These are phyloP conservation scores for Immersiporthe knoxdaviesiana DNA, from an alignment of 2,329 filamentous ascomycete genomes.

Conservation along the genomic window DNA sequence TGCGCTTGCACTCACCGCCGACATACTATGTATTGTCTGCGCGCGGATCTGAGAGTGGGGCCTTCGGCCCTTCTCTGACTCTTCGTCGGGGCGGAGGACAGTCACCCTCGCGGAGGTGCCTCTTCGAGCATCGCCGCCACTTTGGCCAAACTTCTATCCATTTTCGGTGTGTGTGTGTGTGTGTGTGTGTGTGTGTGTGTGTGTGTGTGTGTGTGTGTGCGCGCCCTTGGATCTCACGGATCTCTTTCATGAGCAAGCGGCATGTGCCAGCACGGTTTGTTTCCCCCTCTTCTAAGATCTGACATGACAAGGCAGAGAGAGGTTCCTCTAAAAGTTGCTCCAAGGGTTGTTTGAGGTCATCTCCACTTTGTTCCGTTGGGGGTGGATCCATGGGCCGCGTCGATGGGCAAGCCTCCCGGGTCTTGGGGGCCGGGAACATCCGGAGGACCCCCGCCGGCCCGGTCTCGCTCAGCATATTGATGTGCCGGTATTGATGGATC, in stretches of 20 bases:
- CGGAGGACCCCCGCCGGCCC: background rate
- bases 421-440: conserved; percentile 1
- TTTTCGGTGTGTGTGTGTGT: too few relatives aligned
- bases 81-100: conserved; percentile 5
- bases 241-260: background rate
- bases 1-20: background rate
- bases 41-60: conserved; percentile 4
- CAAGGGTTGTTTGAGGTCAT: background rate
- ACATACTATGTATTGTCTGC: background rate
- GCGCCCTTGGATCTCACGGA: background rate
- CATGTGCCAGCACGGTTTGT: background rate
- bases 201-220: too few relatives aligned
- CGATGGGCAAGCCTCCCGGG: background rate
- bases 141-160: background rate
- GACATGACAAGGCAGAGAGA: background rate
- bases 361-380: background rate
- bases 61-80: conserved; percentile 3
- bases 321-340: background rate
- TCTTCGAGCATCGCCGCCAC: conserved; percentile 6
- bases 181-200: too few relatives aligned
- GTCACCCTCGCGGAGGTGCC: conserved; percentile 20
- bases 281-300: background rate
- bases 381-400: background rate
- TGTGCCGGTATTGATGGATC: background rate
- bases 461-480: background rate